Conservation (phyloP, 257 asterid genomes). For the Cinchona pubescens region DNA sequence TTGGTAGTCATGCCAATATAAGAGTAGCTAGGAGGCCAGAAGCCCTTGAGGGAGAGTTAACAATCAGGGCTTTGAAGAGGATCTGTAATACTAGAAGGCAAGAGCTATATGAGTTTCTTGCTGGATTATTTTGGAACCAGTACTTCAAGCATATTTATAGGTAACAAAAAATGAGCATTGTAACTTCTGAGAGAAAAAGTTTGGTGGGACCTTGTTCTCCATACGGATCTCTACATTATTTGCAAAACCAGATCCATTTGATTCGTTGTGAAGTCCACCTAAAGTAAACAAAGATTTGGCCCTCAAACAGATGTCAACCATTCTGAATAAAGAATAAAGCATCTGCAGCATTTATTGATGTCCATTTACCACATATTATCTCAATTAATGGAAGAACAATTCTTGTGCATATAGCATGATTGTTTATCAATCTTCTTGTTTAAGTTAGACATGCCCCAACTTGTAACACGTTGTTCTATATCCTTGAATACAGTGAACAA, state of each 20-base stretch:
- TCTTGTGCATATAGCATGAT: conserved; percentile 6
- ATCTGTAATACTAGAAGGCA: not conserved
- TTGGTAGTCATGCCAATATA: not conserved
- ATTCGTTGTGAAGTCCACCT: conserved; percentile 32
- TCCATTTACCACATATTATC: conserved; percentile 18
- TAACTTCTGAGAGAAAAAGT: not conserved
- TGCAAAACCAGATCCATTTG: conserved; percentile 34
- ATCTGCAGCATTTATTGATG: conserved; percentile 25
- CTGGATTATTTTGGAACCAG: not conserved
- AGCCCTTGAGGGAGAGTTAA: conserved; percentile 78
- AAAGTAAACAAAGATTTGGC: conserved; percentile 27
- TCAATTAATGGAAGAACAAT: conserved; percentile 16
- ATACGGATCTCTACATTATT: conserved; percentile 33
- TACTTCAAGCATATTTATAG: conserved; percentile 42
- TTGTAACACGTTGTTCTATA: not conserved
- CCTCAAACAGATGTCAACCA: conserved; percentile 47
- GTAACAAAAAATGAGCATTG: conserved; percentile 13
- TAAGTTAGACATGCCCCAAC: not conserved
- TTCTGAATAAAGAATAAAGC: conserved; percentile 49
- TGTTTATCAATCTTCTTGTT: conserved; percentile 12
- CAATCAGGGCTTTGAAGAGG: conserved; percentile 42
- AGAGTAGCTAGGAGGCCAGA: conserved; percentile 36
- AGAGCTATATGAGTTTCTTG: conserved; percentile 9
- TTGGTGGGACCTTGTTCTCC: conserved; percentile 39
- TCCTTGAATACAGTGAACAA: conserved; percentile 3